Evolutionary conservation across 1,284 basidiomycete genomes (phyloP), one percentile per base, ranked within the genome.

Genomic region (Ganoderma boninense): DNA sequence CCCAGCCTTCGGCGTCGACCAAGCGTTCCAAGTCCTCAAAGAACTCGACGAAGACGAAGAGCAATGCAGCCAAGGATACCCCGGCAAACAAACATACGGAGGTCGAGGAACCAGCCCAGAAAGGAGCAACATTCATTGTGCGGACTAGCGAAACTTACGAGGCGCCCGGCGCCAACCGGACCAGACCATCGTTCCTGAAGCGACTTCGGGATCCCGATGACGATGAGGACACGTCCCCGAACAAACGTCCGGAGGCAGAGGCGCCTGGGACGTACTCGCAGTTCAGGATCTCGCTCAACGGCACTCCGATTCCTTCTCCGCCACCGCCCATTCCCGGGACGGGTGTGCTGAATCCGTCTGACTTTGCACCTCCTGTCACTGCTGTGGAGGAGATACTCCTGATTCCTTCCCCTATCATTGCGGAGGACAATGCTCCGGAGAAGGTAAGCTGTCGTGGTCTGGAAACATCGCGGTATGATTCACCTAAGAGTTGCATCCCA

Each of bases 91-190:
- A 62, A 2, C 20, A 11, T 13, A 7, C 23, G 8, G 26, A 20
- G n/a, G 23, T 8, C 23, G 38, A 62, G 23, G 40, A 61, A 40
- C 38, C 60, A 11, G 40, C 40, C 40, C 60, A 69, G 44, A 64
- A 67, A n/a, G 71, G 65, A 38, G 49, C 62, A 5, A 75, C 73
- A 23, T 74, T 75, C 69, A 74, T 75, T 46, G 71, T 73, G 44
- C 69, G 72, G 35, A 77, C 75, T 62, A 73, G 69, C 54, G 74
- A 74, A 68, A 70, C 66, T 57, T 73, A 71, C 66, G 67, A 70
- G 44, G 65, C 59, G 42, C 64, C 44, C 14, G 29, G 42, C 5
- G n/a, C 26, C 54, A 52, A 56, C 18, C 23, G 44, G 23, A 56
- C 62, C 11, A 65, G 42, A 23, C 66, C 66, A 6, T 44, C 42